Evolutionary conservation across 805 yeast species (phyloP).

Genomic region (Yarrowia keelungensis): DNA sequence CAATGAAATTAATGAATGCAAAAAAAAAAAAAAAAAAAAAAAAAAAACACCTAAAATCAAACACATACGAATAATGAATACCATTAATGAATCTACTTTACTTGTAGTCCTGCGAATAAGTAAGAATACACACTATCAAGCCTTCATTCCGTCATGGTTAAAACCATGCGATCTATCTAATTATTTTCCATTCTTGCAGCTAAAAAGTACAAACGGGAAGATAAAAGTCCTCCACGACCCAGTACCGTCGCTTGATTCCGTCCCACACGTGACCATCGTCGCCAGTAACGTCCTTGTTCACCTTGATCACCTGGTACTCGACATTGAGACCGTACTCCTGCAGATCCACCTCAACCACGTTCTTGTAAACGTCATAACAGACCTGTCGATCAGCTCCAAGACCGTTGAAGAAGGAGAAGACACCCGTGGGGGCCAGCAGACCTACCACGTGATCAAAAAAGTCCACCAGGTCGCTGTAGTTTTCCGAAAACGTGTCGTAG

Average conservation of each 20-base stretch:
- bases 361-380: conserved; percentile 82
- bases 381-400: conserved; percentile 79
- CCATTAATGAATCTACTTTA: too few relatives aligned
- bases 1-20: too few relatives aligned
- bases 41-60: too few relatives aligned
- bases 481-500: conserved; percentile 93
- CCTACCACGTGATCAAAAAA: conserved; percentile 84
- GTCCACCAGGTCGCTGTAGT: conserved; percentile 86
- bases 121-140: too few relatives aligned
- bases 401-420: conserved; percentile 91
- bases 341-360: conserved; percentile 80
- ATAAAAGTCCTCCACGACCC: conserved; percentile 48
- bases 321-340: conserved; percentile 77
- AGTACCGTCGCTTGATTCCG: conserved; percentile 49
- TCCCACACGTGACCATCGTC: conserved; percentile 50
- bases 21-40: too few relatives aligned
- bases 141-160: too few relatives aligned
- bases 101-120: too few relatives aligned
- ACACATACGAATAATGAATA: too few relatives aligned
- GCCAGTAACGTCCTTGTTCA: conserved; percentile 46
- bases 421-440: conserved; percentile 78
- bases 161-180: too few relatives aligned
- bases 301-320: conserved; percentile 53
- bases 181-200: too few relatives aligned
- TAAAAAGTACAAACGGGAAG: conserved; percentile 46